Percentiles rank a stretch among this genome's conserved stretches.
phyloP scores from a whole-genome alignment of 345 rosid species.

The Psidium guajava region DNA sequence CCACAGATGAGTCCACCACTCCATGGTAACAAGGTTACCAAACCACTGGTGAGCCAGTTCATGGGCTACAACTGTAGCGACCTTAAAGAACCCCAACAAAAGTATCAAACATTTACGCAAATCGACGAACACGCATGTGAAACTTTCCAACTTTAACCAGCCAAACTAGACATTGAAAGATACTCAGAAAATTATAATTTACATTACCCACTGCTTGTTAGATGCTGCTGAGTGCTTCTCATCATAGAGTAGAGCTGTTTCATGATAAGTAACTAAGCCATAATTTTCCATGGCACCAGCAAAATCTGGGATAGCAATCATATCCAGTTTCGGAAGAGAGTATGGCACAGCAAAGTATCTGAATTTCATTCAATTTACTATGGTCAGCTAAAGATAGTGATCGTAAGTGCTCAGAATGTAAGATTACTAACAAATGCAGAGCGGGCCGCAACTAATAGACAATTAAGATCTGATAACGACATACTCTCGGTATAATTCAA shows the following conservation, averaged over 20 bases:
- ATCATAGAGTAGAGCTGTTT: conserved; percentile 83
- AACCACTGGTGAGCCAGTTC: conserved; percentile 99
- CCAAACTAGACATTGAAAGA: not conserved
- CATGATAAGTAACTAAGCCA: conserved; percentile 93
- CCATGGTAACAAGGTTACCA: conserved; percentile 99
- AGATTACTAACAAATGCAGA: not conserved
- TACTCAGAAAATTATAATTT: not conserved
- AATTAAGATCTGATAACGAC: conserved; percentile 11
- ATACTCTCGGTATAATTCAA: conserved; percentile 77
- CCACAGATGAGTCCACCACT: conserved; percentile 99
- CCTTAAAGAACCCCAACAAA: conserved; percentile 32
- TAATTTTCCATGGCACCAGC: conserved; percentile 99
- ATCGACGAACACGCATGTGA: not conserved
- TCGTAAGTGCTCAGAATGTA: not conserved
- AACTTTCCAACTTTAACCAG: not conserved
- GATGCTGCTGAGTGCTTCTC: conserved; percentile 95
- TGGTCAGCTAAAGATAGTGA: not conserved
- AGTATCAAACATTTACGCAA: not conserved
- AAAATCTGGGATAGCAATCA: conserved; percentile 98
- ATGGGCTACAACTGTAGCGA: conserved; percentile 93
- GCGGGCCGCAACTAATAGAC: not conserved
- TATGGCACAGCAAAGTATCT: conserved; percentile 92
- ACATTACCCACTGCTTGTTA: conserved; percentile 81
- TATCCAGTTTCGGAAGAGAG: conserved; percentile 87
- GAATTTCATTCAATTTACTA: conserved; percentile 3